Base-by-base conservation (phyloP, 495 filamentous ascomycete genomes). In the Viridothelium virens region DNA sequence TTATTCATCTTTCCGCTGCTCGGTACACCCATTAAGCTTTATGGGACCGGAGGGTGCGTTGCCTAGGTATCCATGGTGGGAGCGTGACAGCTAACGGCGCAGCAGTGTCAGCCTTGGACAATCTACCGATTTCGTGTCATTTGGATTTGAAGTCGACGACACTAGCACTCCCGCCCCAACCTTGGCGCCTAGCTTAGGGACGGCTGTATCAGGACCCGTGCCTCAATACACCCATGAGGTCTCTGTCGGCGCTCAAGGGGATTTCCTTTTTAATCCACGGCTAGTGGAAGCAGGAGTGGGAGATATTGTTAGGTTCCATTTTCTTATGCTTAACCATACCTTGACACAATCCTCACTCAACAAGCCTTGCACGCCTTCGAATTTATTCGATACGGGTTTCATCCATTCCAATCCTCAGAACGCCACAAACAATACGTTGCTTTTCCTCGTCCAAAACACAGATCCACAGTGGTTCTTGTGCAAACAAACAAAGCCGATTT, bases 401-500 rank as follows among this genome's bases (percentile, higher is more conserved):
- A 46, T 46, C 41, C 41, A 46, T 14, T 46, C 14, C 41, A 46
- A 46, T 14, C 41, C 5, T 5, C 41, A 46, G 14, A 46, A 46
- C 14, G 14, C 41, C 6, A 46, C 41, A 5, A 46, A 46, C 14
- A 46, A 46, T 14, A 46, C 41, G 5, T 46, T 46, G 41, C 14
- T 14, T 6, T 46, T 46, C 41, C 41, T 46, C 14, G 41, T 46
- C 41, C 41, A 46, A 14, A 14, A 46, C 41, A 6, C 41, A 46
- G 41, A 46, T 46, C 41, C 41, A 46, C 41, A 46, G 14, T 46
- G 41, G 41, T 46, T 46, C 41, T 46, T 46, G 5, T 46, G 41
- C 41, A 46, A 14, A 46, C 41, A 46, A 46, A 62, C 59, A 5
- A 64, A 44, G 10, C 64, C 64, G 14, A 53, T 38, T 2, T 46